phyloP scores from a whole-genome alignment of 441 rosid genomes.

The Oxalis stricta region DNA sequence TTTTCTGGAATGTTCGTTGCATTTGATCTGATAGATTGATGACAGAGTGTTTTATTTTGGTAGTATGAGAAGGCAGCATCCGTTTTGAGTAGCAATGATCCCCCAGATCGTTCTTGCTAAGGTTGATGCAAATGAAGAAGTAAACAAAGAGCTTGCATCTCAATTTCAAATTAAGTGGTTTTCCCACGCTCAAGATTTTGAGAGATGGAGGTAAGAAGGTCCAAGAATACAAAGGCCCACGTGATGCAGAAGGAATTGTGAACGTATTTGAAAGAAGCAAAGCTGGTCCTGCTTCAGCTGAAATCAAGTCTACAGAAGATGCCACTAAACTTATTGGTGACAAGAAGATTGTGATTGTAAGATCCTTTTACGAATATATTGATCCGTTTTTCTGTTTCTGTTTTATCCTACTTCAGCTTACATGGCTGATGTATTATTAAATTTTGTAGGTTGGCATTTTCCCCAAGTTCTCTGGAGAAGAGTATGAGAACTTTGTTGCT shows the following conservation, averaged over 20 bases:
- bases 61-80: conserved; percentile 95
- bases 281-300: conserved; percentile 90
- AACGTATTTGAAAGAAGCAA: conserved; percentile 63
- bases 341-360: conserved; percentile 59
- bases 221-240: conserved; percentile 88
- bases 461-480: conserved; percentile 73
- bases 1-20: too few species aligned
- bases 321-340: conserved; percentile 43
- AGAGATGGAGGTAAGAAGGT: conserved; percentile 67
- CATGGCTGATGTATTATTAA: background rate
- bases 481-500: conserved; percentile 56
- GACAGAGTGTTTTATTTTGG: background rate
- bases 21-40: background rate
- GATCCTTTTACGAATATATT: conserved; percentile 11
- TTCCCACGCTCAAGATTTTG: conserved; percentile 76
- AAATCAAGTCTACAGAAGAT: conserved; percentile 57
- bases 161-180: conserved; percentile 55
- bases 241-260: conserved; percentile 89
- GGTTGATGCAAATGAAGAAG: conserved; percentile 77
- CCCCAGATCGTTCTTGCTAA: conserved; percentile 66
- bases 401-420: background rate
- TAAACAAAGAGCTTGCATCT: conserved; percentile 51
- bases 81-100: conserved; percentile 48
- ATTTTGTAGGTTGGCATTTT: conserved; percentile 75
- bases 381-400: background rate